A percentile compares a stretch with the other conserved stretches of the same genome.
These are phyloP conservation scores for Mucor saturninus DNA, from an alignment of 371 early-diverging fungal species.

Conservation along the genomic window DNA sequence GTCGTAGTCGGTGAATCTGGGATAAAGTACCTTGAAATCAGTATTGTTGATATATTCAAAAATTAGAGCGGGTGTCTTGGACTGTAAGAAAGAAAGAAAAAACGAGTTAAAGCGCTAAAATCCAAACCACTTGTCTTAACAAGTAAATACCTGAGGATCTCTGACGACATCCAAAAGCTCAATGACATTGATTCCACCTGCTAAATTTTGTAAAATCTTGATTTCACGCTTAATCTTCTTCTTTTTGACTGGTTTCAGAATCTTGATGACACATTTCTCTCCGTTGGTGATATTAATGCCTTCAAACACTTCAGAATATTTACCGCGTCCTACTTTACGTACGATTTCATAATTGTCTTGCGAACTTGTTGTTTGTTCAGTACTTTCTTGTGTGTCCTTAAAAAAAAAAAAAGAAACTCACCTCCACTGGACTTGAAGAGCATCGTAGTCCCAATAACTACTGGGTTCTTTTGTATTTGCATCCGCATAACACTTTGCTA, in stretches of 20 bases:
- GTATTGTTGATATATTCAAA: constrained; percentile 94
- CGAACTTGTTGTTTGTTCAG: neutral
- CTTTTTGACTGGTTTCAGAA: constrained; percentile 98
- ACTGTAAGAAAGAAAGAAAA: constrained; percentile 33
- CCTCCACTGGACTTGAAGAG: constrained; percentile 29
- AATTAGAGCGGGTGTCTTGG: constrained; percentile 94
- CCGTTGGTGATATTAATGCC: constrained; percentile 82
- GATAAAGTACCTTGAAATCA: constrained; percentile 76
- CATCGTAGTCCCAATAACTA: constrained; percentile 31
- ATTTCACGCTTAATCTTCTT: constrained; percentile 99
- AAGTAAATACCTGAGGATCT: constrained; percentile 81
- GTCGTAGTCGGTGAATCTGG: constrained; percentile 88
- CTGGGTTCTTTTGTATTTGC: constrained; percentile 12
- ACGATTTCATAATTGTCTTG: constrained; percentile 97
- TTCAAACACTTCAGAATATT: constrained; percentile 99
- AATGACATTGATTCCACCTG: constrained; percentile 96
- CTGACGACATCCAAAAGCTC: constrained; percentile 94
- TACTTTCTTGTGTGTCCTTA: neutral
- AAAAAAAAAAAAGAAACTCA: constrained; percentile 6
- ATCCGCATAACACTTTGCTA: constrained; percentile 15
- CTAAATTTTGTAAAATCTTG: constrained; percentile 96
- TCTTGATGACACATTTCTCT: constrained; percentile 97
- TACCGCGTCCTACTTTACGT: constrained; percentile 97
- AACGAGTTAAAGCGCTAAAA: neutral
- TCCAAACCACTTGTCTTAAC: neutral